A percentile compares a stretch with the other conserved stretches of the same genome.
phyloP scores from a whole-genome alignment of 1,284 basidiomycete species.

The Trichosporon ovoides region DNA sequence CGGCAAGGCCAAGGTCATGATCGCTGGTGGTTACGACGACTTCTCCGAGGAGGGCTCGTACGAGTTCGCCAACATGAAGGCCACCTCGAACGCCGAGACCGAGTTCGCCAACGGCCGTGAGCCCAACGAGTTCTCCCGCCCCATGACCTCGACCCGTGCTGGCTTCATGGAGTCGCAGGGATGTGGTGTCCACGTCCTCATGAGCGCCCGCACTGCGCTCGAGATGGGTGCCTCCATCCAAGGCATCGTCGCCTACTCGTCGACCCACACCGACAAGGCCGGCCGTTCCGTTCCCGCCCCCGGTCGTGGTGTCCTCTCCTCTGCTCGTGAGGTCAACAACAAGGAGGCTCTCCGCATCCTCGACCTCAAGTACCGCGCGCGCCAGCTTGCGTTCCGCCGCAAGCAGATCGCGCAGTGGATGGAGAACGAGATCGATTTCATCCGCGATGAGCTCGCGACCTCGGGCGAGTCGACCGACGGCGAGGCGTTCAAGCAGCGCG shows the following conservation, averaged over 20 bases:
- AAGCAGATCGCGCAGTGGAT: slow-evolving; percentile 91
- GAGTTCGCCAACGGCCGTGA: slow-evolving; percentile 98
- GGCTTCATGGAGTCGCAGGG: slow-evolving; percentile 99
- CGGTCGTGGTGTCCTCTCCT: slow-evolving; percentile 78
- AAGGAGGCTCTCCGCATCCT: slow-evolving; percentile 69
- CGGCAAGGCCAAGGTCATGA: slow-evolving; percentile 98
- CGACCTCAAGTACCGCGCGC: slow-evolving; percentile 75
- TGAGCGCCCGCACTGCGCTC: slow-evolving; percentile 92
- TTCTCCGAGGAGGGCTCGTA: slow-evolving; percentile 94
- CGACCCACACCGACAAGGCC: slow-evolving; percentile 94
- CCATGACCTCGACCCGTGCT: slow-evolving; percentile 89
- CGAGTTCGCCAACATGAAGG: slow-evolving; percentile 99
- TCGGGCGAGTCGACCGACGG: slow-evolving; percentile 56
- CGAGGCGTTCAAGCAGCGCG: slow-evolving; percentile 65
- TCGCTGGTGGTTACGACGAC: slow-evolving; percentile 97
- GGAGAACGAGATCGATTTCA: slow-evolving; percentile 72
- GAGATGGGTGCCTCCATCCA: slow-evolving; percentile 91
- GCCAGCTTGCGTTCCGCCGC: slow-evolving; percentile 88
- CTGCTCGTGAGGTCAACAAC: slow-evolving; percentile 70
- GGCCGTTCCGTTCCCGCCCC: slow-evolving; percentile 91
- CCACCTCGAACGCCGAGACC: slow-evolving; percentile 91
- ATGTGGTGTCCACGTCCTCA: slow-evolving; percentile 91
- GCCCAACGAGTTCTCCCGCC: slow-evolving; percentile 96
- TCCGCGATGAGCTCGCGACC: slow-evolving; percentile 68
- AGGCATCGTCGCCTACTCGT: slow-evolving; percentile 89